Evolutionary conservation across 2,329 filamentous ascomycete genomes (phyloP).

Genomic region (Botrytis deweyae): DNA sequence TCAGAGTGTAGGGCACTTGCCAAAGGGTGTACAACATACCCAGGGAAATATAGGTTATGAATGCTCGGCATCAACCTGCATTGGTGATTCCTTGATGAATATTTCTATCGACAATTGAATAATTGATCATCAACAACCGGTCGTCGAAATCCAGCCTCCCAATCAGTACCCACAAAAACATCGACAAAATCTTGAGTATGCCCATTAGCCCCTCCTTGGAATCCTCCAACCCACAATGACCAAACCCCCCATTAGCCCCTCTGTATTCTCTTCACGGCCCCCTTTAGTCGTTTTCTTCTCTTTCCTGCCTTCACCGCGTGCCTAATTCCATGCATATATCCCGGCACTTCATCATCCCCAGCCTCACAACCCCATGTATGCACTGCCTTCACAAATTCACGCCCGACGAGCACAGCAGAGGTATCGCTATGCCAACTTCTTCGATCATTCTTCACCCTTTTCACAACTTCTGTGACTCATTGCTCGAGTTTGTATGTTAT

Average conservation of each 20-base stretch:
- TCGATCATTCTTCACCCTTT: background rate
- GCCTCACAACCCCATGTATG: slow-evolving; percentile 3
- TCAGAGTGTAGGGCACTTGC: background rate
- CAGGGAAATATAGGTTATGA: background rate
- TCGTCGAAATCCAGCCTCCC: background rate
- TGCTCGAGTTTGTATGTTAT: background rate
- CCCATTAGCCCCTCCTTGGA: background rate
- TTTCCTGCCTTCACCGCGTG: background rate
- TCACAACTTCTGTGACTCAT: background rate
- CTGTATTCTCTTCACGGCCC: background rate
- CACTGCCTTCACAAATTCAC: background rate
- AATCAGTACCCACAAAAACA: background rate
- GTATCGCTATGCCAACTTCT: background rate
- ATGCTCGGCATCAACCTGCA: background rate
- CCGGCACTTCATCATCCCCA: background rate
- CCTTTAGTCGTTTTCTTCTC: background rate
- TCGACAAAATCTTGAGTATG: background rate
- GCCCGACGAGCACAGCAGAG: background rate
- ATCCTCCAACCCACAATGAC: background rate
- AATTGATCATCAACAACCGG: background rate
- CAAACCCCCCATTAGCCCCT: background rate
- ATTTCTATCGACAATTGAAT: background rate
- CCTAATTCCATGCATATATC: background rate
- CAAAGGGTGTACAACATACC: background rate
- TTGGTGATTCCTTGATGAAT: background rate